phyloP scores from a whole-genome alignment of 2,329 filamentous ascomycete species.

The Cladophialophora yegresii region DNA sequence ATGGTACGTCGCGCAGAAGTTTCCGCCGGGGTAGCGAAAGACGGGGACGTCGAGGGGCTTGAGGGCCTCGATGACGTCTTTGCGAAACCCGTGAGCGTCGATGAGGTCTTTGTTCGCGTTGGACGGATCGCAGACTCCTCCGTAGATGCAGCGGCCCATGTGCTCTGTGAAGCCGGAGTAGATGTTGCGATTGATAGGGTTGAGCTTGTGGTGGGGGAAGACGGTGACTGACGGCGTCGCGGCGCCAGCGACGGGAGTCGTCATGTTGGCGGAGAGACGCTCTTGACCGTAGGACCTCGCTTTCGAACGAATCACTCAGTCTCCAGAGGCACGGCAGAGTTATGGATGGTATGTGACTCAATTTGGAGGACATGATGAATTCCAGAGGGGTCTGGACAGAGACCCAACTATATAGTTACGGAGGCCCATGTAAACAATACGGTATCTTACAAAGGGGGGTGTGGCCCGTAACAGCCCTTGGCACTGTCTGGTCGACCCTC shows the following conservation, averaged over 20 bases:
- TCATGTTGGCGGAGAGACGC: constrained; percentile 54
- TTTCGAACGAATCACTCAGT: neutral
- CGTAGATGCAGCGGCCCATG: constrained; percentile 87
- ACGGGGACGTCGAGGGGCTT: constrained; percentile 74
- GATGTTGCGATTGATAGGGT: constrained; percentile 75
- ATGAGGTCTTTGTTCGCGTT: constrained; percentile 61
- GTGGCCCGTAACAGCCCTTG: too few species aligned
- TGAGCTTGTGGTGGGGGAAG: constrained; percentile 65
- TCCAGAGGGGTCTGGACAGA: too few species aligned
- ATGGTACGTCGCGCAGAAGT: constrained; percentile 82
- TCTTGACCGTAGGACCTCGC: neutral
- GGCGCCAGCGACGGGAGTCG: constrained; percentile 67
- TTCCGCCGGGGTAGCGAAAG: constrained; percentile 72
- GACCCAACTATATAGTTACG: too few species aligned
- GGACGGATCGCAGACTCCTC: constrained; percentile 77
- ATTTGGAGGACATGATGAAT: too few species aligned
- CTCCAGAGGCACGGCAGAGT: neutral
- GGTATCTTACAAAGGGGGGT: too few species aligned
- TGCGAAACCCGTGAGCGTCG: constrained; percentile 73
- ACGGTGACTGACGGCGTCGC: constrained; percentile 65
- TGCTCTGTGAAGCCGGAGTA: constrained; percentile 89
- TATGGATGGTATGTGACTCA: too few species aligned
- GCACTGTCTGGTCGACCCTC: too few species aligned
- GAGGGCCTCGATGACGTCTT: constrained; percentile 73
- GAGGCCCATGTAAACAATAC: too few species aligned